These are phyloP conservation scores for Saksenaea vasiformis DNA, from an alignment of 371 early-diverging fungal species.

Conservation along the genomic window DNA sequence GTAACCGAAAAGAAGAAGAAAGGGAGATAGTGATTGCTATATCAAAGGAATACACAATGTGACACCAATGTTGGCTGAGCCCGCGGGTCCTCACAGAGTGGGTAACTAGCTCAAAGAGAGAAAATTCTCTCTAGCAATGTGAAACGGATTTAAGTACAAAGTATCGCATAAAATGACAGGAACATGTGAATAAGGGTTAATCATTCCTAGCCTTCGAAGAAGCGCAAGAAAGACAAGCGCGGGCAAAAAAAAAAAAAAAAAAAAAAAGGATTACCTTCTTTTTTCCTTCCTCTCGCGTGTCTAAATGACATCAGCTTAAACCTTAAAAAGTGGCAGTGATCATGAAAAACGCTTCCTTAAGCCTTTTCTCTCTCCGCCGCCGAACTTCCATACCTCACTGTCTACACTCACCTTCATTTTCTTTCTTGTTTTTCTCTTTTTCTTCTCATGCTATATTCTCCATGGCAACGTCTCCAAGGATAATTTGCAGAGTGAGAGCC, in stretches of 20 bases:
- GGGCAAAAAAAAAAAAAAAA: not conserved
- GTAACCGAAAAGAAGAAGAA: not conserved
- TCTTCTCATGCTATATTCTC: conserved; percentile 7
- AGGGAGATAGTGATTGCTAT: not conserved
- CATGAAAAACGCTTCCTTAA: not conserved
- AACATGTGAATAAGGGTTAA: not conserved
- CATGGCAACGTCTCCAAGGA: conserved; percentile 29
- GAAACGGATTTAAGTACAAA: conserved; percentile 1
- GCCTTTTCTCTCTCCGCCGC: conserved; percentile 3
- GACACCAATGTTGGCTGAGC: conserved; percentile 4
- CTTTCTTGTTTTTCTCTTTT: conserved; percentile 8
- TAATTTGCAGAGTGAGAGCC: conserved; percentile 54
- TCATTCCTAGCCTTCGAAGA: not conserved
- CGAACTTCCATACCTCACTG: not conserved
- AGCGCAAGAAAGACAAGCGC: not conserved
- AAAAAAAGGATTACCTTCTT: conserved; percentile 9
- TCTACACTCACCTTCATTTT: not conserved
- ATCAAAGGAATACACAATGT: conserved; percentile 1
- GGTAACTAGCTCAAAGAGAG: not conserved
- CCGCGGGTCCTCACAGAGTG: not conserved
- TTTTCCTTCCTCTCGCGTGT: conserved; percentile 12
- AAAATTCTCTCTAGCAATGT: not conserved
- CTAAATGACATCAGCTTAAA: not conserved
- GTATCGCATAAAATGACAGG: not conserved
- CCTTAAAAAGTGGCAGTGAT: not conserved